Evolutionary conservation across 352 stramenopile genomes (phyloP).

Genomic region (Phytopythium delawarense): DNA sequence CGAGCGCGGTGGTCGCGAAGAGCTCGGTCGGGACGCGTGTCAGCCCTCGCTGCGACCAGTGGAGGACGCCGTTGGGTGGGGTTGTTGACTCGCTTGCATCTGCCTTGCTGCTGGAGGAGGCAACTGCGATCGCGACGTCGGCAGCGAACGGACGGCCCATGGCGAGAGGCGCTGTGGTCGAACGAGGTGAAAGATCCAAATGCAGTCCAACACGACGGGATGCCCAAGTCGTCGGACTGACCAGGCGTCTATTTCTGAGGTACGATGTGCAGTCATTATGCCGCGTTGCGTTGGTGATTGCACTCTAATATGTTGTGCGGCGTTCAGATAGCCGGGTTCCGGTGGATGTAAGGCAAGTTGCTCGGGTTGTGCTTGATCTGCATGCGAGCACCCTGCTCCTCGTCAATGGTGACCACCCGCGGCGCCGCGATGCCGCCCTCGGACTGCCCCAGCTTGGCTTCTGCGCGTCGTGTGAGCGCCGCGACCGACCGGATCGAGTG

Average conservation of each 20-base stretch:
- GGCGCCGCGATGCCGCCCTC: conserved; percentile 47
- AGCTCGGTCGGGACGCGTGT: conserved; percentile 32
- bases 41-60: conserved; percentile 35
- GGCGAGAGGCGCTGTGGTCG: not conserved
- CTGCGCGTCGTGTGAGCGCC: conserved; percentile 62
- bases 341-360: conserved; percentile 93
- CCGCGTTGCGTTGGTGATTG: not conserved
- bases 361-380: conserved; percentile 87
- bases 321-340: conserved; percentile 88
- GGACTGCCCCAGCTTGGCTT: conserved; percentile 54
- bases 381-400: conserved; percentile 84
- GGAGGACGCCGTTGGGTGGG: not conserved
- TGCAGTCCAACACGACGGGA: not conserved
- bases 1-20: conserved; percentile 24
- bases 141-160: conserved; percentile 37
- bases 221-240: not conserved
- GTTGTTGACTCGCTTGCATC: not conserved
- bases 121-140: conserved; percentile 45
- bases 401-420: conserved; percentile 85
- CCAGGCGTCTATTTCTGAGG: not conserved
- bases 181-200: not conserved
- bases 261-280: not conserved
- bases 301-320: not conserved
- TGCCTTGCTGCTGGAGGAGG: not conserved
- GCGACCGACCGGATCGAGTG: conserved; percentile 80